Conservation (phyloP, 352 stramenopile genomes). For the Phytopythium oedochilum region DNA sequence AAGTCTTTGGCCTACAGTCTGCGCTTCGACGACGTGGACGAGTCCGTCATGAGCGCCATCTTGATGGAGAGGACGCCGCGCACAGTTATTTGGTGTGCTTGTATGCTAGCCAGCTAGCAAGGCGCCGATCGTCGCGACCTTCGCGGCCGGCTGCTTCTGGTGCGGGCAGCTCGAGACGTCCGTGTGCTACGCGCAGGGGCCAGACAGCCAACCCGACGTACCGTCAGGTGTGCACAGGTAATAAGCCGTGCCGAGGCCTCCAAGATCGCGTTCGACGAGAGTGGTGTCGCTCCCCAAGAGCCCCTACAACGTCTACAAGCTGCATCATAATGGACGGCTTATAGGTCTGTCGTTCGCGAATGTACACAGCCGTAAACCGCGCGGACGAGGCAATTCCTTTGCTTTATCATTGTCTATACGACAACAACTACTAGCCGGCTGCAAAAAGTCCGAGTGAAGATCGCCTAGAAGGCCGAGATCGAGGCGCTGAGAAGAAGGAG, state of each 20-base stretch:
- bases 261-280: slow-evolving; percentile 90
- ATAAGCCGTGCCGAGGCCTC: slow-evolving; percentile 94
- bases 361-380: no score
- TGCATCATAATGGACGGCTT: no score
- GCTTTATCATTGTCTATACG: no score
- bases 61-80: slow-evolving; percentile 14
- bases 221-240: slow-evolving; percentile 91
- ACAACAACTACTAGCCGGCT: no score
- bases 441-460: no score
- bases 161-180: slow-evolving; percentile 91
- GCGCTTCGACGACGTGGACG: slow-evolving; percentile 52
- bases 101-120: no score
- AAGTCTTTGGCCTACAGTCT: slow-evolving; percentile 21
- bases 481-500: no score
- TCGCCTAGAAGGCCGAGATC: no score
- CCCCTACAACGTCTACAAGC: no score
- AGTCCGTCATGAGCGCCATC: slow-evolving; percentile 67
- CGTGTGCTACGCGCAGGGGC: slow-evolving; percentile 87
- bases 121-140: slow-evolving; percentile 93
- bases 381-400: no score
- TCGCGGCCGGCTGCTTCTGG: slow-evolving; percentile 98
- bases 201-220: slow-evolving; percentile 90
- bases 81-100: no score
- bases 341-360: no score
- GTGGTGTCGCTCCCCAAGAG: slow-evolving; percentile 85